Conservation (phyloP, 2,329 filamentous ascomycete species). For the Triangularia setosa region DNA sequence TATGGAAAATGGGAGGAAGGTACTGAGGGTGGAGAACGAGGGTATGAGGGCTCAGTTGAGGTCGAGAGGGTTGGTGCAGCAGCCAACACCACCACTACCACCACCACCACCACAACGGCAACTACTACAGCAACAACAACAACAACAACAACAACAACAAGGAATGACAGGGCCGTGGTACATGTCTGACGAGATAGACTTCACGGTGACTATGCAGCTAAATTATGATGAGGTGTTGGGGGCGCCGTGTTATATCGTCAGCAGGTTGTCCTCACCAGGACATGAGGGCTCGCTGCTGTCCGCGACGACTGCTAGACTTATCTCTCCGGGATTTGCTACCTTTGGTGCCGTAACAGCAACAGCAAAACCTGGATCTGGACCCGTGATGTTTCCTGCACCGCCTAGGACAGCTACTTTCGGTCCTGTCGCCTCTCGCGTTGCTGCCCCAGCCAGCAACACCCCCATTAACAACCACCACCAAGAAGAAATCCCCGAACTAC, state of each 20-base stretch:
- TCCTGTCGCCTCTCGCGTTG: neutral
- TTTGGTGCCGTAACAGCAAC: neutral
- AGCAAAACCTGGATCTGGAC: neutral
- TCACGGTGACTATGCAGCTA: slow-evolving; percentile 40
- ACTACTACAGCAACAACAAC: too few species aligned
- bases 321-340: too few species aligned
- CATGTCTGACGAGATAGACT: slow-evolving; percentile 10
- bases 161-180: neutral
- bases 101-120: too few species aligned
- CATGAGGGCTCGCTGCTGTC: too few species aligned
- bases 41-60: slow-evolving; percentile 8
- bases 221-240: slow-evolving; percentile 39
- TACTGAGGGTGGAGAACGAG: slow-evolving; percentile 42
- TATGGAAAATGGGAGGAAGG: slow-evolving; percentile 37
- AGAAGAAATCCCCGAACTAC: slow-evolving; percentile 10
- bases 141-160: neutral
- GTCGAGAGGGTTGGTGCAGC: neutral
- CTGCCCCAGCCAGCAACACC: neutral
- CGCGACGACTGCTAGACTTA: too few species aligned
- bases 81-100: neutral
- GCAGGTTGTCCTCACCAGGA: neutral
- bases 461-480: neutral
- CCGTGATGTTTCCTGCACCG: neutral
- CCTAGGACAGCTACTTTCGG: neutral
- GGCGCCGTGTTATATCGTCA: slow-evolving; percentile 38